Percentiles rank a stretch among this genome's conserved stretches.
phyloP scores from a whole-genome alignment of 2,329 filamentous ascomycete species.

The Incumbomyces lentus region DNA sequence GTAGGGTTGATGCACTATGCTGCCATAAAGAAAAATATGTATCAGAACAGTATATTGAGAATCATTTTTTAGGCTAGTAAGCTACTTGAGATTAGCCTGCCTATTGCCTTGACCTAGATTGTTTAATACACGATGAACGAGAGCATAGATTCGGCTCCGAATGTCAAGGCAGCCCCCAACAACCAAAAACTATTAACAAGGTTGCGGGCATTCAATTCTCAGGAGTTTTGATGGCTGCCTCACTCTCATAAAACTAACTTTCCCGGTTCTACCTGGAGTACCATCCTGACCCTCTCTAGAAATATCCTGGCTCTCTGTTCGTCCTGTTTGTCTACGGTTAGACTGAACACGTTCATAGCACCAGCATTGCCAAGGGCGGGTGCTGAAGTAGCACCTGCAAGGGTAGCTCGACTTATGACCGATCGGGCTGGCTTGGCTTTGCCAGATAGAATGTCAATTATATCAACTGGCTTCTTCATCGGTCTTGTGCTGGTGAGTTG shows the following conservation, averaged over 20 bases:
- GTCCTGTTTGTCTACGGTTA: constrained; percentile 69
- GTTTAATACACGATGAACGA: too few relatives aligned
- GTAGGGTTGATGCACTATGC: too few relatives aligned
- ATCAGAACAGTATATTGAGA: too few relatives aligned
- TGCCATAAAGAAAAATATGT: too few relatives aligned
- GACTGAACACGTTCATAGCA: constrained; percentile 66
- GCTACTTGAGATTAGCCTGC: too few relatives aligned
- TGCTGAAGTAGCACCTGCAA: constrained; percentile 9
- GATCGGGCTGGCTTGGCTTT: constrained; percentile 28
- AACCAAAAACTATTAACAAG: too few relatives aligned
- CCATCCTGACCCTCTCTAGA: constrained; percentile 72
- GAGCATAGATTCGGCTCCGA: too few relatives aligned
- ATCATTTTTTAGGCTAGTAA: too few relatives aligned
- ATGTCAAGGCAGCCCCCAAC: too few relatives aligned
- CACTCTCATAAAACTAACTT: constrained; percentile 48
- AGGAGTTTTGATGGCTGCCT: too few relatives aligned
- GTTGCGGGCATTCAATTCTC: too few relatives aligned
- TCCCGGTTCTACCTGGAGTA: constrained; percentile 71
- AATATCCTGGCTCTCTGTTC: constrained; percentile 73
- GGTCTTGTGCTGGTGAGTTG: constrained; percentile 14
- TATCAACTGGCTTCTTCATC: constrained; percentile 50
- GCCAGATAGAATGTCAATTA: constrained; percentile 69
- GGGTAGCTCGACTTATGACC: constrained; percentile 19
- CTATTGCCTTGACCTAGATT: too few relatives aligned
- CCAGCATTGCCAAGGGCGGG: constrained; percentile 28